Percentiles rank a stretch among this genome's conserved stretches.
Conservation (phyloP, 192 early-diverging fungal genomes). For the Coemansia sp. region DNA sequence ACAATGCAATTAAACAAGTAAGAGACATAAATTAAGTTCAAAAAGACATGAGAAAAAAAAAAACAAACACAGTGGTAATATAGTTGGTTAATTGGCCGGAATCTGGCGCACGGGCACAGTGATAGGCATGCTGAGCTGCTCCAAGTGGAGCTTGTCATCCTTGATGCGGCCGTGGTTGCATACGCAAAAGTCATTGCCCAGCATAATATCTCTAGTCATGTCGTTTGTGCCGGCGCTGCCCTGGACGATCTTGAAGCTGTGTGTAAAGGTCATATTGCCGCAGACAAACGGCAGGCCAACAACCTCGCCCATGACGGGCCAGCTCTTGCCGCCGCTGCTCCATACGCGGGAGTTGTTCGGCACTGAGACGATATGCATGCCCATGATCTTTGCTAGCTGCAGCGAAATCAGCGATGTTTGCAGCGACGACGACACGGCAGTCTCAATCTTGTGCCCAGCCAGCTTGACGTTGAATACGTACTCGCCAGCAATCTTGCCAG, state of each 20-base stretch:
- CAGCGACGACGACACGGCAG: conserved; percentile 32
- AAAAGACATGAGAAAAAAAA: not conserved
- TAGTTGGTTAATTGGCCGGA: not conserved
- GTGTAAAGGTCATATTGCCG: conserved; percentile 52
- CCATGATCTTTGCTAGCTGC: conserved; percentile 39
- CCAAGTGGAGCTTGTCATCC: conserved; percentile 49
- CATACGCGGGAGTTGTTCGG: conserved; percentile 40
- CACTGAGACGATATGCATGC: conserved; percentile 19
- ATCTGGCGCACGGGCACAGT: conserved; percentile 50
- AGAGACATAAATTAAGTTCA: not conserved
- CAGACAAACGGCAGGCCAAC: conserved; percentile 48
- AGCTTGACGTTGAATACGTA: conserved; percentile 33
- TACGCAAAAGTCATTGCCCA: conserved; percentile 53
- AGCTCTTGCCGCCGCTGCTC: conserved; percentile 44
- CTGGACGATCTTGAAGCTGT: conserved; percentile 47
- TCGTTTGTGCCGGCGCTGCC: conserved; percentile 30
- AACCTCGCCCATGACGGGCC: conserved; percentile 43
- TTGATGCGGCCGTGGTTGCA: conserved; percentile 54
- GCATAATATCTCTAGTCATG: conserved; percentile 44
- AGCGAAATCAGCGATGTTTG: conserved; percentile 52
- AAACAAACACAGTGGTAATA: not conserved
- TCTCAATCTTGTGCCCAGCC: conserved; percentile 39
- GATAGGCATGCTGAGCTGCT: conserved; percentile 44
- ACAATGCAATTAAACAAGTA: no score
- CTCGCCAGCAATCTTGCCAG: conserved; percentile 16